phyloP scores from a whole-genome alignment of 1,284 basidiomycete genomes.

The Mycosarcoma mackinlayi region DNA sequence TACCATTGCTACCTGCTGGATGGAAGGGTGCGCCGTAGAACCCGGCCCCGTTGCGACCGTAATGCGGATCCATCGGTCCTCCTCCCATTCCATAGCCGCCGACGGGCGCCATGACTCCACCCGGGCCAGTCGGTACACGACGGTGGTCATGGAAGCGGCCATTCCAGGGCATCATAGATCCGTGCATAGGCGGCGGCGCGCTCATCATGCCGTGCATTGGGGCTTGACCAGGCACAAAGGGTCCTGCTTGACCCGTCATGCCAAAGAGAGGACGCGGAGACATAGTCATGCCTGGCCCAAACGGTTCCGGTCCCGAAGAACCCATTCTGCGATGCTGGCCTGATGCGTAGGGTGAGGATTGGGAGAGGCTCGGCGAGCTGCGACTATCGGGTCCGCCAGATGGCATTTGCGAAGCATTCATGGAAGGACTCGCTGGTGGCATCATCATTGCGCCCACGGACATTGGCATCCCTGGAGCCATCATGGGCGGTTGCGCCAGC shows the following conservation, averaged over 20 bases:
- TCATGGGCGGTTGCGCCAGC: slow-evolving; percentile 40
- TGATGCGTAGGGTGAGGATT: slow-evolving; percentile 25
- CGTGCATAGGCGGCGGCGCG: slow-evolving; percentile 27
- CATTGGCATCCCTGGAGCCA: slow-evolving; percentile 39
- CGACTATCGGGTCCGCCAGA: slow-evolving; percentile 16
- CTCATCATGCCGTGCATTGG: slow-evolving; percentile 32
- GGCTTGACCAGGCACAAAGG: slow-evolving; percentile 29
- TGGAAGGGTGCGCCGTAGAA: slow-evolving; percentile 21
- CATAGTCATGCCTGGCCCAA: slow-evolving; percentile 27
- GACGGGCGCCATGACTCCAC: slow-evolving; percentile 39
- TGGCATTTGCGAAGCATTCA: slow-evolving; percentile 18
- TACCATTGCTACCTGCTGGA: slow-evolving; percentile 1
- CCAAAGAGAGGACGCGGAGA: slow-evolving; percentile 33
- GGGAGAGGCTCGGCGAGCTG: slow-evolving; percentile 28
- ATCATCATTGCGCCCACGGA: slow-evolving; percentile 23
- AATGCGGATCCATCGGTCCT: slow-evolving; percentile 23
- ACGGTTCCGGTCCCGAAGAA: slow-evolving; percentile 23
- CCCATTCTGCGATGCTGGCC: slow-evolving; percentile 30
- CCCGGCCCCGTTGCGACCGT: slow-evolving; percentile 14
- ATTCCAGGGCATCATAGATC: slow-evolving; percentile 33
- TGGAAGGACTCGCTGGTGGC: slow-evolving; percentile 36
- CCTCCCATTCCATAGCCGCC: slow-evolving; percentile 20
- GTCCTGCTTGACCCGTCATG: slow-evolving; percentile 30
- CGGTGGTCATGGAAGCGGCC: slow-evolving; percentile 46
- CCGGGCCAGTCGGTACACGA: slow-evolving; percentile 42